Percentiles rank a stretch among this genome's conserved stretches.
Evolutionary conservation across 768 basidiomycete genomes (phyloP).

Genomic region (Leucocoprinus sp.): DNA sequence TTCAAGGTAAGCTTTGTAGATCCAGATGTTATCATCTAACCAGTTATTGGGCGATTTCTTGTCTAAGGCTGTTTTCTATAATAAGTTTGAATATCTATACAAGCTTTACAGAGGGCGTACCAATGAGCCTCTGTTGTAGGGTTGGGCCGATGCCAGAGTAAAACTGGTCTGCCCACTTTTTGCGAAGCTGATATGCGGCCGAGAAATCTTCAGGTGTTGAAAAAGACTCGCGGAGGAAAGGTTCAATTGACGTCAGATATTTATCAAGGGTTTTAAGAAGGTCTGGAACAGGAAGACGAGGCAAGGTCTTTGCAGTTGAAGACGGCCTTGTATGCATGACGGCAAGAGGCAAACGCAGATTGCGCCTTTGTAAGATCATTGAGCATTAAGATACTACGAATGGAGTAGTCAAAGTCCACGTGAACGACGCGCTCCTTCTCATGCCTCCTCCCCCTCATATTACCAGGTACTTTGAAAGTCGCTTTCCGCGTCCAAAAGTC

Average conservation of each 20-base stretch:
- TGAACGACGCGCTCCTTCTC: constrained; percentile 3
- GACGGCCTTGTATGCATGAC: constrained; percentile 4
- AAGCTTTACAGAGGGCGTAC: constrained; percentile 30
- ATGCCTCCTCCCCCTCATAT: constrained; percentile 4
- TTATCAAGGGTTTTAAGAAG: constrained; percentile 65
- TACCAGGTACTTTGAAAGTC: background rate
- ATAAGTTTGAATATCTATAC: constrained; percentile 16
- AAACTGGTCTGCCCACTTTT: constrained; percentile 62
- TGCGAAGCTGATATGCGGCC: constrained; percentile 44
- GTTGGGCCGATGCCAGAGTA: constrained; percentile 56
- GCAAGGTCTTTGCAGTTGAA: constrained; percentile 26
- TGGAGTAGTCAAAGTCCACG: constrained; percentile 5
- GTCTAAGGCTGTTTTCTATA: constrained; percentile 55
- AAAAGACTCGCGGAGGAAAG: constrained; percentile 73
- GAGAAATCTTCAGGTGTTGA: constrained; percentile 45
- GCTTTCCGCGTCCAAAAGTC: constrained; percentile 7
- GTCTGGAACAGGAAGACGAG: constrained; percentile 77
- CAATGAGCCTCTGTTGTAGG: constrained; percentile 68
- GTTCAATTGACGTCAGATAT: constrained; percentile 73
- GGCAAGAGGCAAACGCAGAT: background rate
- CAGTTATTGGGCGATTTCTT: constrained; percentile 81
- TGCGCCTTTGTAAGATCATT: constrained; percentile 1
- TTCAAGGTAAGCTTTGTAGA: constrained; percentile 79
- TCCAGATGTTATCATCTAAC: constrained; percentile 93
- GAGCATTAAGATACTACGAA: background rate